Evolutionary conservation across 805 yeast genomes (phyloP), one percentile per base, ranked within the genome.

Genomic region (Maudiozyma bulderi): DNA sequence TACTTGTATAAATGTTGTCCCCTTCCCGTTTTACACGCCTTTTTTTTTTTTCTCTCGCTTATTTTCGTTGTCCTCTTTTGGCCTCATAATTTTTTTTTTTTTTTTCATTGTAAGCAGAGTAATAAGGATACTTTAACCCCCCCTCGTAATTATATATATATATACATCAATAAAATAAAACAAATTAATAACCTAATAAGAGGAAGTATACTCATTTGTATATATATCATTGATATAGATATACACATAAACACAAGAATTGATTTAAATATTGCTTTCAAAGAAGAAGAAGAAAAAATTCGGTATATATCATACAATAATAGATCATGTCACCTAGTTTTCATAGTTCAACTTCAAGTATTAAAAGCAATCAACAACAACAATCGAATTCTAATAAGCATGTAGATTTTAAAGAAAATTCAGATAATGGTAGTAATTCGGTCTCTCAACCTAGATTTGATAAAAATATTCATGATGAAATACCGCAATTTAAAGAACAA

Each of bases 401-500:
- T 38, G 40, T 38, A 4, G 28, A 38, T 38, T 38, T 38, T 38
- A 38, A 38, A 11, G 29, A 14, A 20, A 15, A 8, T 32, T 20
- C 26, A n/a, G 14, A 5, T 35, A 35, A n/a, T 35, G 38, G 14
- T 5, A 35, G 38, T 9, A 35, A 35, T 35, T 35, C 38, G 14
- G 11, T n/a, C 6, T 9, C 13, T 32, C 13, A 14, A n/a, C 15
- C 40, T 8, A 47, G 37, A 26, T 44, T 37, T 32, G 46, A 47
- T 33, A 46, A 47, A 39, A 3, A 14, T 26, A 42, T 48, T 3
- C 50, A 53, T 38, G 52, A 51, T 44, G 54, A 50, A 6, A 31
- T 38, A 9, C 54, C 58, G 3, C 46, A 15, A 5, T 49, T 53
- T 42, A 51, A 50, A 38, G 40, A 40, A 39, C 32, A 26, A 20